phyloP scores from a whole-genome alignment of 768 basidiomycete genomes.

The Boletus huronensis region DNA sequence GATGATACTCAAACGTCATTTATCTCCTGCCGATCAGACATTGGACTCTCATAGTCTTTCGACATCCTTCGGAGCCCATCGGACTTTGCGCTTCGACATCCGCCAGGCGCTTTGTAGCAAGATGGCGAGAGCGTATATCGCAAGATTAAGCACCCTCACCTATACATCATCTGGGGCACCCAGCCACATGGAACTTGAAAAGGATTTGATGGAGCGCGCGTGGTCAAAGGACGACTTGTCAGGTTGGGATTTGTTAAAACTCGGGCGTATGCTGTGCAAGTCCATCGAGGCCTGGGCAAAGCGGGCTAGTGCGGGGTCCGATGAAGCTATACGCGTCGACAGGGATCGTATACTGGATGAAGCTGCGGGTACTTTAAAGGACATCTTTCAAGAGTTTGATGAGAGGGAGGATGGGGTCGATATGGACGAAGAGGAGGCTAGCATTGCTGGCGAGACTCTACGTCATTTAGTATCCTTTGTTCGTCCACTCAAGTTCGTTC shows the following conservation, averaged over 20 bases:
- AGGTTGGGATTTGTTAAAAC: constrained; percentile 62
- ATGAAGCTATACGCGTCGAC: constrained; percentile 30
- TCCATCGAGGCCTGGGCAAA: constrained; percentile 61
- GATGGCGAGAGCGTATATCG: constrained; percentile 65
- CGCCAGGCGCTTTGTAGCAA: constrained; percentile 58
- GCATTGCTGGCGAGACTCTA: constrained; percentile 59
- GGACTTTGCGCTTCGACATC: constrained; percentile 61
- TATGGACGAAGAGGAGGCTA: constrained; percentile 68
- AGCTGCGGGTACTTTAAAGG: constrained; percentile 64
- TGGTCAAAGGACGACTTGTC: constrained; percentile 68
- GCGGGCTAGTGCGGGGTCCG: constrained; percentile 26
- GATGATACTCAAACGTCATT: constrained; percentile 54
- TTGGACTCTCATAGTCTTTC: constrained; percentile 28
- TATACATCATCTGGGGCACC: constrained; percentile 62
- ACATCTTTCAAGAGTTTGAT: constrained; percentile 71
- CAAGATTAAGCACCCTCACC: constrained; percentile 45
- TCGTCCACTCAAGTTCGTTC: constrained; percentile 51
- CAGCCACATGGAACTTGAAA: constrained; percentile 55
- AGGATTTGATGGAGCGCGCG: constrained; percentile 65
- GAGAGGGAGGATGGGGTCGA: constrained; percentile 52
- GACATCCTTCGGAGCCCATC: constrained; percentile 55
- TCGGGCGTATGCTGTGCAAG: constrained; percentile 51
- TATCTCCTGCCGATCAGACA: constrained; percentile 38
- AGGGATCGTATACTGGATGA: constrained; percentile 65
- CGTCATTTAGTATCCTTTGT: constrained; percentile 58